phyloP scores from a whole-genome alignment of 495 filamentous ascomycete species.

The Sporormia fimetaria region DNA sequence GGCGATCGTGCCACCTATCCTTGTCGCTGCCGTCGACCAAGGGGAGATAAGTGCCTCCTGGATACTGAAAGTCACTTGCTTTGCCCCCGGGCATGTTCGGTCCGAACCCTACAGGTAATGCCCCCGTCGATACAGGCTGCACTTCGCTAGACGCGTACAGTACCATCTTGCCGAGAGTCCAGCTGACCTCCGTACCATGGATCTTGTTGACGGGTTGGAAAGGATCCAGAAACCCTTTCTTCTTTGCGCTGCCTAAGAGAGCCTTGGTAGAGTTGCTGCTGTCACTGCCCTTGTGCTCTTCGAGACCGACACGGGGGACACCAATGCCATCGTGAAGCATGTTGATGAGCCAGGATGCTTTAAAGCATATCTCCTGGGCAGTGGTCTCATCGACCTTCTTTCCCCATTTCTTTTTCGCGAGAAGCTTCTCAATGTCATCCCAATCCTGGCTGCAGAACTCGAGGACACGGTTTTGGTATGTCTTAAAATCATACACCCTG shows the following conservation, averaged over 20 bases:
- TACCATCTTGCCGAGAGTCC: constrained; percentile 97
- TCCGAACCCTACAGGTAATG: constrained; percentile 80
- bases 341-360: constrained; percentile 94
- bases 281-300: constrained; percentile 40
- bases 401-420: constrained; percentile 57
- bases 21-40: constrained; percentile 37
- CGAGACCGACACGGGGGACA: constrained; percentile 77
- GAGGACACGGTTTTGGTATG: constrained; percentile 75
- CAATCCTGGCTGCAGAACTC: constrained; percentile 80
- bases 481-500: constrained; percentile 80
- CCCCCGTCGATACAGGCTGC: constrained; percentile 46
- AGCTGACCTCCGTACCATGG: constrained; percentile 85
- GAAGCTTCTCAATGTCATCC: constrained; percentile 54
- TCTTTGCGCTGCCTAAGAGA: constrained; percentile 54
- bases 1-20: constrained; percentile 62
- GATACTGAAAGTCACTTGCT: constrained; percentile 73
- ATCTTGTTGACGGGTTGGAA: constrained; percentile 95
- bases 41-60: constrained; percentile 41
- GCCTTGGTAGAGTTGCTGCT: constrained; percentile 74
- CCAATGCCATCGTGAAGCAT: constrained; percentile 93
- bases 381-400: constrained; percentile 63
- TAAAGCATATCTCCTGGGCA: constrained; percentile 87
- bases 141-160: constrained; percentile 89
- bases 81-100: constrained; percentile 57
- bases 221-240: constrained; percentile 72